Percentiles rank a stretch among this genome's conserved stretches.
phyloP scores from a whole-genome alignment of 1,139 yeast genomes.

The Waltiozyma sp. region DNA sequence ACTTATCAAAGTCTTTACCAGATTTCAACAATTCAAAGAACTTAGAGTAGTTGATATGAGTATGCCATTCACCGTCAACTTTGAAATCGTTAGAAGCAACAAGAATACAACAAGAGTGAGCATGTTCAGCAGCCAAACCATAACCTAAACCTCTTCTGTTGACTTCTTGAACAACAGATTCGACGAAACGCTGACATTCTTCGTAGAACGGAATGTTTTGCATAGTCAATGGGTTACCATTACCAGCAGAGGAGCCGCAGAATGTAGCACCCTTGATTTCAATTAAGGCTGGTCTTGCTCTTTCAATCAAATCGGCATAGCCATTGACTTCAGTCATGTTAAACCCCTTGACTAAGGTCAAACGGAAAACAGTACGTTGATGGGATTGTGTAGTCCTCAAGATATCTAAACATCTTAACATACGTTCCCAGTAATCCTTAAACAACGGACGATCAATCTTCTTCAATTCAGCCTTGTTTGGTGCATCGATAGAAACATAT shows the following conservation, averaged over 20 bases:
- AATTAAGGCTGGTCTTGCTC: conserved; percentile 77
- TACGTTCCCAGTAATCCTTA: conserved; percentile 88
- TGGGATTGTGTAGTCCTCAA: conserved; percentile 59
- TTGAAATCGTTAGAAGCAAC: conserved; percentile 69
- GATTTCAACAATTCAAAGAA: conserved; percentile 62
- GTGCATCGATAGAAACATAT: conserved; percentile 88
- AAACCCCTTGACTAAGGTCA: conserved; percentile 86
- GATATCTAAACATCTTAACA: conserved; percentile 71
- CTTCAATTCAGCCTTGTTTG: conserved; percentile 68
- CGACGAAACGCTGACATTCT: conserved; percentile 73
- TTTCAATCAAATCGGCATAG: conserved; percentile 81
- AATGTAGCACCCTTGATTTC: conserved; percentile 93
- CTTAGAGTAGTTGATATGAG: conserved; percentile 75
- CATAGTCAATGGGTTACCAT: conserved; percentile 88
- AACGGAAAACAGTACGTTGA: conserved; percentile 85
- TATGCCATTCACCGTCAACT: conserved; percentile 69
- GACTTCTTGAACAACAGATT: conserved; percentile 47
- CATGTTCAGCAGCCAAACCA: conserved; percentile 89
- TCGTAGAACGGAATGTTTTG: conserved; percentile 91
- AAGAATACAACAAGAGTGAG: conserved; percentile 86
- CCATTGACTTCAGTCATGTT: conserved; percentile 74
- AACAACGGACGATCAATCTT: conserved; percentile 82
- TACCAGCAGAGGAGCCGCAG: conserved; percentile 74
- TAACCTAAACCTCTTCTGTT: conserved; percentile 55
- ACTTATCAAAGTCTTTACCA: conserved; percentile 57